phyloP scores from a whole-genome alignment of 2,329 filamentous ascomycete genomes.

The Xylariaceae sp. region DNA sequence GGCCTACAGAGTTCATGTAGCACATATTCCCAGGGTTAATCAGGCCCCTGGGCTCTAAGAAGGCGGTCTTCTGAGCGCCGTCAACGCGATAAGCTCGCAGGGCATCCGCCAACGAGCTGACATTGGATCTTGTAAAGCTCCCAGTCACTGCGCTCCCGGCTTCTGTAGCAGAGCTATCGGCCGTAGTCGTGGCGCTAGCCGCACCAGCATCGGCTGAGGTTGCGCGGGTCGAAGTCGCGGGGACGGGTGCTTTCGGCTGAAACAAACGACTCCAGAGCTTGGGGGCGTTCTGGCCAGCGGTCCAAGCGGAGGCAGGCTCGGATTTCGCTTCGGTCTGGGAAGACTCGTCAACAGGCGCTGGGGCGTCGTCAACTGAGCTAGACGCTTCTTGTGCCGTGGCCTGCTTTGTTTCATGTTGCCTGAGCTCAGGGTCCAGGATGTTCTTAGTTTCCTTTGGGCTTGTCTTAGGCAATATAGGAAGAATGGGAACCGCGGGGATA shows the following conservation, averaged over 20 bases:
- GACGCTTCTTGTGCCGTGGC: conserved; percentile 4
- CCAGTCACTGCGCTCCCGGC: conserved; percentile 20
- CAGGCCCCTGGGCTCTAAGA: conserved; percentile 85
- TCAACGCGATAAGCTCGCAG: conserved; percentile 65
- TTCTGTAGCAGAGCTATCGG: conserved; percentile 12
- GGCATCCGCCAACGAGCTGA: conserved; percentile 47
- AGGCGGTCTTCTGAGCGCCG: conserved; percentile 59
- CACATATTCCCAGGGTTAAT: conserved; percentile 99
- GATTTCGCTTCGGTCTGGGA: conserved; percentile 17
- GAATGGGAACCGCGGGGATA: conserved; percentile 35
- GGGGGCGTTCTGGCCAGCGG: conserved; percentile 26
- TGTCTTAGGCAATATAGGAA: conserved; percentile 39
- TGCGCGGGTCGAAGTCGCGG: conserved; percentile 14
- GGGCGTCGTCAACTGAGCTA: conserved; percentile 7
- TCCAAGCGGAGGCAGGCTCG: conserved; percentile 20
- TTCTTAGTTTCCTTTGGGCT: conserved; percentile 23
- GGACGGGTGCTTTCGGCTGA: conserved; percentile 16
- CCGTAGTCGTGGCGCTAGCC: conserved; percentile 15
- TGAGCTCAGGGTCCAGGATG: conserved; percentile 12
- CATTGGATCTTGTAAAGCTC: conserved; percentile 36
- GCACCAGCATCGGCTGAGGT: conserved; percentile 19
- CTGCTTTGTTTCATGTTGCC: conserved; percentile 15
- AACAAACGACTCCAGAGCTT: conserved; percentile 33
- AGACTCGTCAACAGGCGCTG: conserved; percentile 8
- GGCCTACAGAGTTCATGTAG: conserved; percentile 98